Percentiles rank a stretch among this genome's conserved stretches.
Conservation (phyloP, 352 stramenopile genomes). For the Pythium phragmitis region DNA sequence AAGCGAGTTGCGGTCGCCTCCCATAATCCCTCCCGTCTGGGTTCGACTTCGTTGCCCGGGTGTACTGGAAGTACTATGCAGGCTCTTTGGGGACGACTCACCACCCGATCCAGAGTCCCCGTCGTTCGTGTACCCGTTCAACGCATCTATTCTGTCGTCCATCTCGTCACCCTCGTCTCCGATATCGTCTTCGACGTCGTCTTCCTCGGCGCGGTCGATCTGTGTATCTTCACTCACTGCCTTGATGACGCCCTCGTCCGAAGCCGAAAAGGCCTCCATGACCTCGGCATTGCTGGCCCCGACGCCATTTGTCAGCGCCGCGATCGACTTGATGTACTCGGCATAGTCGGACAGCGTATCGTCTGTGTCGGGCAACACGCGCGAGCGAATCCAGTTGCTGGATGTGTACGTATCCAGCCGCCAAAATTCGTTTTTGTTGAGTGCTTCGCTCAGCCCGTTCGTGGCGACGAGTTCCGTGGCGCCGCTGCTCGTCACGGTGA, state of each 20-base stretch:
- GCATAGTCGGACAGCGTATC: constrained; percentile 55
- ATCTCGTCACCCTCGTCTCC: constrained; percentile 33
- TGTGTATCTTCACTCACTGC: constrained; percentile 3
- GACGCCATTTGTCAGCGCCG: constrained; percentile 4
- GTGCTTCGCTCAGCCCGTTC: constrained; percentile 23
- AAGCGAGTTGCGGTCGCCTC: constrained; percentile 5
- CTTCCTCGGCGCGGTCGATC: constrained; percentile 10
- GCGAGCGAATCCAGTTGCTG: constrained; percentile 84
- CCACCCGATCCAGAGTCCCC: constrained; percentile 27
- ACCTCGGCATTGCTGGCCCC: constrained; percentile 1
- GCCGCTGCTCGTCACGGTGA: constrained; percentile 8
- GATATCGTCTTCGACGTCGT: constrained; percentile 31
- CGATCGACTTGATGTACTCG: constrained; percentile 36
- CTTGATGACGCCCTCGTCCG: constrained; percentile 27
- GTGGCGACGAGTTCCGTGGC: constrained; percentile 15
- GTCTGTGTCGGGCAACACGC: constrained; percentile 76
- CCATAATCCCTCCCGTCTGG: constrained; percentile 28
- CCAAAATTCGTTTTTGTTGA: constrained; percentile 73
- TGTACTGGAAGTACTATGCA: constrained; percentile 1
- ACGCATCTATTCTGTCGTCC: constrained; percentile 24
- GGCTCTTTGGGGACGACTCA: constrained; percentile 15
- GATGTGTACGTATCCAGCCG: constrained; percentile 84
- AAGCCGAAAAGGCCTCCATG: constrained; percentile 25
- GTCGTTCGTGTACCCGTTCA: constrained; percentile 25
- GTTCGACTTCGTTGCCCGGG: constrained; percentile 14